Evolutionary conservation across 129 eudicot genomes (phyloP).

Genomic region (Tagetes erecta): DNA sequence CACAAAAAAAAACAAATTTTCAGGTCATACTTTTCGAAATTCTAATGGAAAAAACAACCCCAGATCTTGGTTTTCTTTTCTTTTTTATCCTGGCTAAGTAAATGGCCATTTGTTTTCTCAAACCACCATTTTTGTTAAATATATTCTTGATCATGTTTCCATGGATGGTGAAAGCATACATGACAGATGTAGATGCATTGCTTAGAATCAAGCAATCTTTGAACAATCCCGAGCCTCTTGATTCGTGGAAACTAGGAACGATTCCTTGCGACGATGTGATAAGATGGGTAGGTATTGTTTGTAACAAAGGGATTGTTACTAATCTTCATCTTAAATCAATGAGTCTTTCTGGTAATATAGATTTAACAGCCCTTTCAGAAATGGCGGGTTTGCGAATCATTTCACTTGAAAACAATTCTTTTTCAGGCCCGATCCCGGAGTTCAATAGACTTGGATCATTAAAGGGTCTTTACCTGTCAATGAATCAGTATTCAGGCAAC

Average conservation of each 20-base stretch:
- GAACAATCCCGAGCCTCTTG: constrained; percentile 44
- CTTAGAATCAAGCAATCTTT: constrained; percentile 51
- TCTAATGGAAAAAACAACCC: constrained; percentile 36
- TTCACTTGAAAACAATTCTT: constrained; percentile 44
- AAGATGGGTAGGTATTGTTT: constrained; percentile 52
- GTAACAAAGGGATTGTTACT: constrained; percentile 42
- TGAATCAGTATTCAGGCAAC: constrained; percentile 55
- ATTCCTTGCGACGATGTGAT: constrained; percentile 44
- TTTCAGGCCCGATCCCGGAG: constrained; percentile 63
- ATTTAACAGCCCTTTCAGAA: constrained; percentile 47
- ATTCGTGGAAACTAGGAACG: constrained; percentile 60
- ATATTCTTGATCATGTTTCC: constrained; percentile 26
- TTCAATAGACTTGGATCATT: constrained; percentile 47
- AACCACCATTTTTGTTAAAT: constrained; percentile 20
- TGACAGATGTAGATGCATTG: constrained; percentile 62
- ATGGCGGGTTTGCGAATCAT: constrained; percentile 47
- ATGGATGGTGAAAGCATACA: constrained; percentile 29
- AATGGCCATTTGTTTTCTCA: constrained; percentile 33
- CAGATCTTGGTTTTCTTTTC: constrained; percentile 21
- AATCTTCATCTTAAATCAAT: constrained; percentile 42
- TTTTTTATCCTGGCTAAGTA: constrained; percentile 28
- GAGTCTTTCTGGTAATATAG: constrained; percentile 63
- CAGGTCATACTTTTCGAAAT: constrained; percentile 21
- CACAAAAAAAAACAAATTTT: constrained; percentile 33
- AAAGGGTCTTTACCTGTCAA: constrained; percentile 51